These are phyloP conservation scores for Danielia reshetovae DNA, from an alignment of 805 yeast genomes.

Conservation along the genomic window DNA sequence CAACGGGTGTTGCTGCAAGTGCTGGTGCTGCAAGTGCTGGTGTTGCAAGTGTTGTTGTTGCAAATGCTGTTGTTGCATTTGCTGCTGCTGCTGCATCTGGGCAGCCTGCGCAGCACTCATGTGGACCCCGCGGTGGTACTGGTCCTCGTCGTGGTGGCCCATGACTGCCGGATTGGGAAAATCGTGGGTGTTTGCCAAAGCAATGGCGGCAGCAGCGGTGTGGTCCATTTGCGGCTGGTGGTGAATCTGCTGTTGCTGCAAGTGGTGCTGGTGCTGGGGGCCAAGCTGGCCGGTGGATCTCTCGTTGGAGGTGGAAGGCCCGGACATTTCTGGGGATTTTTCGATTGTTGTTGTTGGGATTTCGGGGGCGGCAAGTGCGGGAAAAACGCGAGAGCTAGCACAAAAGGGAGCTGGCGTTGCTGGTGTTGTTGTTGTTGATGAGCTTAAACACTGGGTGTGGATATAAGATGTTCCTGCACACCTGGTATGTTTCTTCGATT, in stretches of 20 bases:
- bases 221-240: conserved; percentile 19
- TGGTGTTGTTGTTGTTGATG: neutral
- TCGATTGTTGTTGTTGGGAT: neutral
- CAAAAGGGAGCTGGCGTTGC: too few species aligned
- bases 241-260: conserved; percentile 16
- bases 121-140: conserved; percentile 16
- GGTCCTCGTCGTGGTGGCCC: conserved; percentile 18
- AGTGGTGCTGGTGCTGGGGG: conserved; percentile 14
- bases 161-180: conserved; percentile 16
- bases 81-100: conserved; percentile 14
- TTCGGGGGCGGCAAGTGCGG: too few species aligned
- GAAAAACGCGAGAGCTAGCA: too few species aligned
- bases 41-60: conserved; percentile 18
- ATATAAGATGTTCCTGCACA: conserved; percentile 19
- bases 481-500: conserved; percentile 10
- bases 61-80: conserved; percentile 17
- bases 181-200: conserved; percentile 18
- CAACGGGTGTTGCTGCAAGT: conserved; percentile 5
- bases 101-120: conserved; percentile 13
- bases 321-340: conserved; percentile 13
- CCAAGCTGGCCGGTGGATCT: conserved; percentile 12
- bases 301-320: conserved; percentile 19
- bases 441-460: conserved; percentile 14
- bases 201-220: conserved; percentile 21
- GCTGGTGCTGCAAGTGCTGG: conserved; percentile 10